These are phyloP conservation scores for Linnemannia schmuckeri DNA, from an alignment of 192 early-diverging fungal genomes.

Conservation along the genomic window DNA sequence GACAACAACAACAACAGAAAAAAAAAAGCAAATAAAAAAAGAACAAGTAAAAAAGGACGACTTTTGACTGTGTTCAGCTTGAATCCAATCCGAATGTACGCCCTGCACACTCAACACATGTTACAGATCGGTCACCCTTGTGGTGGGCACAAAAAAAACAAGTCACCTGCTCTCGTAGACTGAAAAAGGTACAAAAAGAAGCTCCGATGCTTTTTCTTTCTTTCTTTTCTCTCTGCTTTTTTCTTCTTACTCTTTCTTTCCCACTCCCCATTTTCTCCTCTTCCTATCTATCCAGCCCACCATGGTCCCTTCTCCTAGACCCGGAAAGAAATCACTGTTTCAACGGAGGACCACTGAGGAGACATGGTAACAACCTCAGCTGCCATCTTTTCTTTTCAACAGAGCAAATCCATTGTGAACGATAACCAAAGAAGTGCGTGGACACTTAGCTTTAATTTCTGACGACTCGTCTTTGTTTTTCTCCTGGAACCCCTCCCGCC, in stretches of 20 bases:
- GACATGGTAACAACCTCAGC: slow-evolving; percentile 6
- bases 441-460: background rate
- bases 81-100: background rate
- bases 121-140: background rate
- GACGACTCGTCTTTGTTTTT: background rate
- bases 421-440: no score
- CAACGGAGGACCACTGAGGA: background rate
- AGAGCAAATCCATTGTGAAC: background rate
- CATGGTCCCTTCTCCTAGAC: background rate
- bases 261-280: background rate
- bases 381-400: background rate
- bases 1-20: background rate
- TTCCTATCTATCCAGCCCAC: background rate
- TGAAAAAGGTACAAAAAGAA: background rate
- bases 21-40: background rate
- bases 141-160: background rate
- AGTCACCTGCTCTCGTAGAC: background rate
- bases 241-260: background rate
- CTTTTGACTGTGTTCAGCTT: background rate
- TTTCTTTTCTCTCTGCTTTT: background rate
- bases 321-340: background rate
- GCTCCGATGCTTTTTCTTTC: background rate
- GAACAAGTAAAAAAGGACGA: background rate
- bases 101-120: background rate
- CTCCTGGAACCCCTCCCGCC: background rate